Evolutionary conservation across 305 asterid species (phyloP), one percentile per base, ranked within the genome.

Genomic region (Solanum aculeatissimum): DNA sequence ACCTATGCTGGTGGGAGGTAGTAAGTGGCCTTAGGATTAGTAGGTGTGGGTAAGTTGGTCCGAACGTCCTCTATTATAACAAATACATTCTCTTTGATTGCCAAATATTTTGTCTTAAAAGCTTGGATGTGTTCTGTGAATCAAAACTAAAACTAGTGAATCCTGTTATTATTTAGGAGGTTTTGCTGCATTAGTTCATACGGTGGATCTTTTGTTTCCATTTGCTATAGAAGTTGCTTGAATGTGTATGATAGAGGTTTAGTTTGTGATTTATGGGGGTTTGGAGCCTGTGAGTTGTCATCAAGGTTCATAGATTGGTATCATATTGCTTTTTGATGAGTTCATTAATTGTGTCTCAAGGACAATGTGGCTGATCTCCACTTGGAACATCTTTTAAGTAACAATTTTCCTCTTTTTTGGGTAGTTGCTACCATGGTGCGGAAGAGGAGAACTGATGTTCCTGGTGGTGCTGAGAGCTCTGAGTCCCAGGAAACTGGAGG

Each of bases 381-480:
- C 54, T 9, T 47, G 81, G 81, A 75, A 75, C 43, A 27, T 75
- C 29, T 27, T 69, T 47, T 9, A 47, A 75, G 62, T 75, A 62
- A 53, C 32, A 29, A 3, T 27, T 53, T 51, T 25, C 77, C 5
- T 25, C 82, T 3, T 53, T 54, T 16, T 88, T 58, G 57, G 78
- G 6, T 78, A 92, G 98, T 83, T 89, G 84, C 81, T 80, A 85
- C 54, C 85, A 95, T 95, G 98, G 92, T 87, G 87, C 91, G 98
- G 87, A 95, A 94, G 93, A 93, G 88, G 87, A 87, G 95, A 85
- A 90, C 95, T 83, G 97, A 92, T 35, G 84, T 49, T 88, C 90
- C 95, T 74, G 91, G 94, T 29, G 80, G 86, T 84, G 91, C 94
- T 38, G 95, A 93, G 90, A 82, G 93, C 87, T 89, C 92, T 4